Evolutionary conservation across 768 basidiomycete genomes (phyloP).

Genomic region (Psilocybe tampanensis): DNA sequence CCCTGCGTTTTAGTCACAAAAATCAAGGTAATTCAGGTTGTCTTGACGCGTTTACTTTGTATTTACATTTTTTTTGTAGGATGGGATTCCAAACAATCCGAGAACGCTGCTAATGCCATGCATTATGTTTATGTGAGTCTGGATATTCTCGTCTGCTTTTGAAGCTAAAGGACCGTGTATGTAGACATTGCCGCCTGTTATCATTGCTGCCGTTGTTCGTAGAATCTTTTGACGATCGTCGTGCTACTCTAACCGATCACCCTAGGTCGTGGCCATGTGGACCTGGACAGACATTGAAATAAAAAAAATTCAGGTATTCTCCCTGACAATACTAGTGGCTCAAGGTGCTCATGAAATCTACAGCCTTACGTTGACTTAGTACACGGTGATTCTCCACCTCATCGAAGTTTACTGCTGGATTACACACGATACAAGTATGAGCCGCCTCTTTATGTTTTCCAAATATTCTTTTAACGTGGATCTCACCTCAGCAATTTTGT

Average conservation of each 20-base stretch:
- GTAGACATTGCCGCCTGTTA: constrained; percentile 56
- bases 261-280: constrained; percentile 52
- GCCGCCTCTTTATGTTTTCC: neutral
- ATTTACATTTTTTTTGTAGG: constrained; percentile 28
- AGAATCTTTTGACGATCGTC: neutral
- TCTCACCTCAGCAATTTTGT: constrained; percentile 41
- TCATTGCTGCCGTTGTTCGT: constrained; percentile 46
- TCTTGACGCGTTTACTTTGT: neutral
- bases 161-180: neutral
- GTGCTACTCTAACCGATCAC: neutral
- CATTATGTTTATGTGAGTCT: constrained; percentile 57
- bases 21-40: constrained; percentile 37
- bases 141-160: neutral
- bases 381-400: constrained; percentile 54
- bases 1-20: constrained; percentile 46
- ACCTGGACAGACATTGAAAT: constrained; percentile 61
- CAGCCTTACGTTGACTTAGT: constrained; percentile 62
- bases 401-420: constrained; percentile 54
- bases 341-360: neutral
- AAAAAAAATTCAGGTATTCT: constrained; percentile 53
- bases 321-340: neutral
- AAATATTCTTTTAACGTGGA: neutral
- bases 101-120: constrained; percentile 36
- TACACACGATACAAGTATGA: constrained; percentile 55
- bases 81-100: constrained; percentile 42